Base-by-base conservation (phyloP, 441 rosid genomes). In the Adansonia grandidieri region DNA sequence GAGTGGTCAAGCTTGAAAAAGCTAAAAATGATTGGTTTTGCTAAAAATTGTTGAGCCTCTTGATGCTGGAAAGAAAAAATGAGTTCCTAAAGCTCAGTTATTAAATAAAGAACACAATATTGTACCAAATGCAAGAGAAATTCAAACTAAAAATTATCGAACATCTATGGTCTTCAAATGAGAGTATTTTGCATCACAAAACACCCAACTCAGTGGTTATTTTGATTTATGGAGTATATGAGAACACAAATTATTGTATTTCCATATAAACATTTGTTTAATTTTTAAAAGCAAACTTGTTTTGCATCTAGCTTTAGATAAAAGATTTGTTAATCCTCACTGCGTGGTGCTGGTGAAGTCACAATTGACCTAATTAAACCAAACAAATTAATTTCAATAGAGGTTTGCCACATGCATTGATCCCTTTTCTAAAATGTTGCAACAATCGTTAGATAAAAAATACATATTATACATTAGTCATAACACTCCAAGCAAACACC, bases 1-100 rank as follows among this genome's bases (percentile, higher is more conserved):
- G 90, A 65, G 86, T 87, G 50, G 90, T 85, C 5, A 93, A 82
- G 78, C 82, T 89, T 54, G 94, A 87, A 62, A 88, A 94, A 78
- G 82, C 81, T 28, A 87, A 82, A 73, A 83, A 8, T 84, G 86
- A 77, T 87, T 87, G 51, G 85, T 90, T 84, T 84, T 91, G 82
- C 86, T 81, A 32, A 91, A 86, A 75, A 78, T 74, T 86, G 81
- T 87, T 44, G 97, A 90, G 72, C 86, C 86, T 69, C 87, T 94
- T 84, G 87, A 81, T 70, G 71, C 81, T 80, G 42, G 67, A 45
- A 84, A 79, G 62, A 50, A 62, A 73, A 56, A 20, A 37, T 37
- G 6, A 82, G 71, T 60, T 61, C 66, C 56, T 69, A 17, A 78
- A 37, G 44, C 70, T 72, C 20, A 22, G 47, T 47, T 22, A 24